A percentile compares a stretch with the other conserved stretches of the same genome.
These are phyloP conservation scores for Gentiana macrophylla DNA, from an alignment of 257 asterid genomes.

Conservation along the genomic window DNA sequence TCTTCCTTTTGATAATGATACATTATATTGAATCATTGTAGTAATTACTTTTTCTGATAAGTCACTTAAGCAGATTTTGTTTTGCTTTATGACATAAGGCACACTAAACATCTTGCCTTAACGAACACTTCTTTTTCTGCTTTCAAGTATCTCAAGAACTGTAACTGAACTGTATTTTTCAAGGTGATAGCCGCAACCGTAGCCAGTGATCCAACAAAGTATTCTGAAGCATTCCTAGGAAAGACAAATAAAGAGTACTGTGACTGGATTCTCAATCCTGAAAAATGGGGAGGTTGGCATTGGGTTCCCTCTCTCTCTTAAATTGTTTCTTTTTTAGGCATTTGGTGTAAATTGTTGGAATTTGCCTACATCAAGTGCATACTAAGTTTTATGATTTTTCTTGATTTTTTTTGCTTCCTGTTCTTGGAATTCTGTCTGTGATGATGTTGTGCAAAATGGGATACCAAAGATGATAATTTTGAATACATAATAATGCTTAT, in stretches of 20 bases:
- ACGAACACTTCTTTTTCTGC: not conserved
- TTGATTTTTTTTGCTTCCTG: not conserved
- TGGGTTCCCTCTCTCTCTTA: constrained; percentile 2
- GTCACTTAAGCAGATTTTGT: not conserved
- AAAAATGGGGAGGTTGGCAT: constrained; percentile 94
- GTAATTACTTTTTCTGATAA: too few species aligned
- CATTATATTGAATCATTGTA: too few species aligned
- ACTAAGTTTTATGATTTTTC: not conserved
- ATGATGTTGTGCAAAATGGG: not conserved
- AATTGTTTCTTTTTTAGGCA: not conserved
- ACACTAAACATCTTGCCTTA: not conserved
- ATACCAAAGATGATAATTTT: not conserved
- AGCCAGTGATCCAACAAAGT: constrained; percentile 66
- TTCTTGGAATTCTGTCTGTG: not conserved
- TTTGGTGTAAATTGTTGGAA: not conserved
- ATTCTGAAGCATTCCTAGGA: constrained; percentile 82
- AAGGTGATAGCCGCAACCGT: constrained; percentile 95
- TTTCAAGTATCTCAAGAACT: constrained; percentile 2
- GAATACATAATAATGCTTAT: too few species aligned
- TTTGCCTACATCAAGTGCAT: not conserved
- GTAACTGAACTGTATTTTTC: constrained; percentile 5
- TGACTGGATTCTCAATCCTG: constrained; percentile 87
- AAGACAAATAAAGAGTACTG: constrained; percentile 80
- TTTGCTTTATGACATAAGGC: not conserved
- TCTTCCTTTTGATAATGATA: not conserved